Percentiles rank a stretch among this genome's conserved stretches.
These are phyloP conservation scores for Fusarium sp. DNA, from an alignment of 2,329 filamentous ascomycete genomes.

Conservation along the genomic window DNA sequence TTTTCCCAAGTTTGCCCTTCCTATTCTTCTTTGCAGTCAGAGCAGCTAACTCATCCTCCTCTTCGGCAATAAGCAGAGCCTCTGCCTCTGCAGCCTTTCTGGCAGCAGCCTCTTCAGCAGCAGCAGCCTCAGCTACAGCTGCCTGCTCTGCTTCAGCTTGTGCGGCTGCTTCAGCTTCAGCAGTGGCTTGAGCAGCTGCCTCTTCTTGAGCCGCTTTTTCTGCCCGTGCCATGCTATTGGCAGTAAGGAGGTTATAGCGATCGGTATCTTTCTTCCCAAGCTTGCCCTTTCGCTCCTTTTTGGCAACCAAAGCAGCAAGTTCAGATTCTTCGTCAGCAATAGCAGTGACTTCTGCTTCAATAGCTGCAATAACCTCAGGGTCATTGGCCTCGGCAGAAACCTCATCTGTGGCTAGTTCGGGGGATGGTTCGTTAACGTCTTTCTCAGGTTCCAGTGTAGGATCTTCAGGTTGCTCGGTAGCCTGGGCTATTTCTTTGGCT, in stretches of 20 bases:
- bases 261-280: slow-evolving; percentile 56
- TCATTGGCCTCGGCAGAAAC: slow-evolving; percentile 6
- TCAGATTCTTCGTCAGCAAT: slow-evolving; percentile 47
- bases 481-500: slow-evolving; percentile 29
- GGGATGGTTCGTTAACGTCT: slow-evolving; percentile 21
- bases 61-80: slow-evolving; percentile 27
- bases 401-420: slow-evolving; percentile 11
- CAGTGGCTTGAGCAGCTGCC: slow-evolving; percentile 30
- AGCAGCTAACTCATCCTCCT: slow-evolving; percentile 41
- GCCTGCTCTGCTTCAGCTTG: slow-evolving; percentile 23
- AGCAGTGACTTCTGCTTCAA: slow-evolving; percentile 12
- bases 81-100: slow-evolving; percentile 31
- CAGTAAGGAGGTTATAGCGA: slow-evolving; percentile 51
- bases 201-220: slow-evolving; percentile 31
- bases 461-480: slow-evolving; percentile 39
- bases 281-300: slow-evolving; percentile 56
- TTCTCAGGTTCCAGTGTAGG: neutral
- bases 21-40: slow-evolving; percentile 50
- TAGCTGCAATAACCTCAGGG: neutral
- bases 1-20: slow-evolving; percentile 42
- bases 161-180: slow-evolving; percentile 21
- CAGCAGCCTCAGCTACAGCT: slow-evolving; percentile 23
- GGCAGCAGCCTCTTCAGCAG: slow-evolving; percentile 17
- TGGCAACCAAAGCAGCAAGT: slow-evolving; percentile 52
- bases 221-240: slow-evolving; percentile 45